Percentiles rank a stretch among this genome's conserved stretches.
phyloP scores from a whole-genome alignment of 192 early-diverging fungal genomes.

The Coemansia sp. region DNA sequence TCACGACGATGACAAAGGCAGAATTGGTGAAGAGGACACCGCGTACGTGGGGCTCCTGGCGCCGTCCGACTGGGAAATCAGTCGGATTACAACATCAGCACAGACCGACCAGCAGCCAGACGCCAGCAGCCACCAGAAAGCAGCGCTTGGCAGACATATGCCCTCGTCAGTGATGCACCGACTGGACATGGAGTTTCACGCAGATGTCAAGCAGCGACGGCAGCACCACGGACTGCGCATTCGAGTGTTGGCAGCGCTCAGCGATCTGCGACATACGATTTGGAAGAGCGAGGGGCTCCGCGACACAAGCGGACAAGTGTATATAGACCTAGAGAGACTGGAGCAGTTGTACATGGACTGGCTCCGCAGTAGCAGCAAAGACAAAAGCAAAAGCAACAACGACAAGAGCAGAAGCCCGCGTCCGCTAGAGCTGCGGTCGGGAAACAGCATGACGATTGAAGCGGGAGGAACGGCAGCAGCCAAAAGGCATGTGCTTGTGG shows the following conservation, averaged over 20 bases:
- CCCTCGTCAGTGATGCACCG: slow-evolving; percentile 49
- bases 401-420: neutral
- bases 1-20: neutral
- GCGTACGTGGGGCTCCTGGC: neutral
- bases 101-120: neutral
- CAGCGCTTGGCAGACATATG: slow-evolving; percentile 18
- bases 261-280: slow-evolving; percentile 26
- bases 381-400: neutral
- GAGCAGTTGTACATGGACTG: slow-evolving; percentile 22
- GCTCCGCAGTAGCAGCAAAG: neutral
- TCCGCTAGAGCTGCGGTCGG: slow-evolving; percentile 22
- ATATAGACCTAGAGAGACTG: slow-evolving; percentile 25
- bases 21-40: neutral
- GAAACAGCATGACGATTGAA: slow-evolving; percentile 15
- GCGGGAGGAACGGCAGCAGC: neutral
- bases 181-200: slow-evolving; percentile 21
- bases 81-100: slow-evolving; percentile 1
- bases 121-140: neutral
- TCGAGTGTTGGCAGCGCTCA: slow-evolving; percentile 22
- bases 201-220: slow-evolving; percentile 27
- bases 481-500: neutral
- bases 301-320: slow-evolving; percentile 30
- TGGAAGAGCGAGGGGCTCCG: neutral
- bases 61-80: slow-evolving; percentile 4
- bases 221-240: slow-evolving; percentile 43